Percentiles rank a stretch among this genome's conserved stretches.
phyloP scores from a whole-genome alignment of 495 filamentous ascomycete species.

The Daldinia concentrica region DNA sequence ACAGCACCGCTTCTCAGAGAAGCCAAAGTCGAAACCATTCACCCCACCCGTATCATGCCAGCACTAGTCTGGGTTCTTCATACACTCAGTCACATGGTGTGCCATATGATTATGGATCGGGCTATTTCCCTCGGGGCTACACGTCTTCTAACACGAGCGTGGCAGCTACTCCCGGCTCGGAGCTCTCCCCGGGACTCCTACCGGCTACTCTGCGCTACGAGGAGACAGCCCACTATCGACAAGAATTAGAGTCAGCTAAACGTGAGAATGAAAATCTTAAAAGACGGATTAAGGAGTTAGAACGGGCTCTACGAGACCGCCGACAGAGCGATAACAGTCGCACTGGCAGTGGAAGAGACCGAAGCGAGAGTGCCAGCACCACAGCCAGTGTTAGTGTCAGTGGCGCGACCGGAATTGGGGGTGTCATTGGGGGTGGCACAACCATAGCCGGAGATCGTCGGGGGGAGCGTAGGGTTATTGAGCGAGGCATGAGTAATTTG shows the following conservation, averaged over 20 bases:
- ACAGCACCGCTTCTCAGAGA: conserved; percentile 55
- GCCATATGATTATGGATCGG: conserved; percentile 42
- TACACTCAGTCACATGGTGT: conserved; percentile 37
- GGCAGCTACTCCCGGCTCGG: conserved; percentile 47
- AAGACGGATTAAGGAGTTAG: conserved; percentile 76
- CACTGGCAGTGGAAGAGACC: conserved; percentile 50
- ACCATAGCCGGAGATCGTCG: conserved; percentile 42
- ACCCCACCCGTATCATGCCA: conserved; percentile 45
- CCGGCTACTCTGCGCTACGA: conserved; percentile 72
- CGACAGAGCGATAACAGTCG: conserved; percentile 56
- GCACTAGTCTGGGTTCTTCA: conserved; percentile 38
- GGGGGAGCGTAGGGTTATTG: conserved; percentile 40
- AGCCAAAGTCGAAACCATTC: conserved; percentile 53
- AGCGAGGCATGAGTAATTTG: conserved; percentile 47
- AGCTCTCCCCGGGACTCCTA: conserved; percentile 57
- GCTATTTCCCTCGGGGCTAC: conserved; percentile 47
- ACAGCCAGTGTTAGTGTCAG: conserved; percentile 46
- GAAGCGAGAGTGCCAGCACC: conserved; percentile 49
- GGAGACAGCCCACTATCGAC: conserved; percentile 72
- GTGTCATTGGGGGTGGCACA: conserved; percentile 34
- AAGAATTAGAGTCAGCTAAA: conserved; percentile 77
- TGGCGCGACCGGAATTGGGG: conserved; percentile 35
- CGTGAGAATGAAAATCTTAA: conserved; percentile 83
- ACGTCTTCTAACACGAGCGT: conserved; percentile 44
- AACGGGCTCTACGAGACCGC: conserved; percentile 60